phyloP scores from a whole-genome alignment of 2,329 filamentous ascomycete genomes.

The Diaporthe sp. region DNA sequence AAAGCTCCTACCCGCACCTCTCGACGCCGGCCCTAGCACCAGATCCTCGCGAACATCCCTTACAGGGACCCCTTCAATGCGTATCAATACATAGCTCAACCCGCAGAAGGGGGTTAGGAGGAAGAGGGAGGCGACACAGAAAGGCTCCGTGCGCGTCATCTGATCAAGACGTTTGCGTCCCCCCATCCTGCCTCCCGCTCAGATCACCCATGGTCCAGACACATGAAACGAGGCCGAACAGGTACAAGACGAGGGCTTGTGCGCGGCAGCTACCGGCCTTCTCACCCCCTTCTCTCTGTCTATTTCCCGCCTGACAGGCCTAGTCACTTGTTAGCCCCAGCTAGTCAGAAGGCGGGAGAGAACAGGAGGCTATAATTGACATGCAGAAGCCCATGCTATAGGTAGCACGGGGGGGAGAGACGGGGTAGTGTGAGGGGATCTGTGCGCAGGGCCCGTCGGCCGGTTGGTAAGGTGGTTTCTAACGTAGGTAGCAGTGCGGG shows the following conservation, averaged over 20 bases:
- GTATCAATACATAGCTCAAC: slow-evolving; percentile 26
- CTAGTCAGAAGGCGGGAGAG: neutral
- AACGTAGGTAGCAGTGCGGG: neutral
- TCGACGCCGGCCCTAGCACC: neutral
- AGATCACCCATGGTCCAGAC: slow-evolving; percentile 22
- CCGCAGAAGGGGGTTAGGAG: neutral
- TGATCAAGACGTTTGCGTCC: slow-evolving; percentile 9
- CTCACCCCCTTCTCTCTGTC: no score
- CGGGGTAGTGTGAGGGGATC: neutral
- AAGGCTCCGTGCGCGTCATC: slow-evolving; percentile 17
- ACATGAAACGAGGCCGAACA: slow-evolving; percentile 30
- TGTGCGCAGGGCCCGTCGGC: slow-evolving; percentile 21
- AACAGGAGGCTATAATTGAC: slow-evolving; percentile 1
- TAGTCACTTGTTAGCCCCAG: neutral
- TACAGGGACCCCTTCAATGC: slow-evolving; percentile 3
- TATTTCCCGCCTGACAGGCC: neutral
- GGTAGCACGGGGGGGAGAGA: neutral
- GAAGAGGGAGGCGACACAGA: neutral
- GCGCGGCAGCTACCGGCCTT: slow-evolving; percentile 18
- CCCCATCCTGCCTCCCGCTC: slow-evolving; percentile 18
- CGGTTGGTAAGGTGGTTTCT: neutral
- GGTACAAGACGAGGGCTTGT: slow-evolving; percentile 27
- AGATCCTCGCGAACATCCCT: slow-evolving; percentile 1
- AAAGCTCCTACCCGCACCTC: neutral
- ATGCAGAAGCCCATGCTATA: slow-evolving; percentile 10